Evolutionary conservation across 208 protist genomes (phyloP), one percentile per base, ranked within the genome.

Genomic region (Vickermania spadyakhi): DNA sequence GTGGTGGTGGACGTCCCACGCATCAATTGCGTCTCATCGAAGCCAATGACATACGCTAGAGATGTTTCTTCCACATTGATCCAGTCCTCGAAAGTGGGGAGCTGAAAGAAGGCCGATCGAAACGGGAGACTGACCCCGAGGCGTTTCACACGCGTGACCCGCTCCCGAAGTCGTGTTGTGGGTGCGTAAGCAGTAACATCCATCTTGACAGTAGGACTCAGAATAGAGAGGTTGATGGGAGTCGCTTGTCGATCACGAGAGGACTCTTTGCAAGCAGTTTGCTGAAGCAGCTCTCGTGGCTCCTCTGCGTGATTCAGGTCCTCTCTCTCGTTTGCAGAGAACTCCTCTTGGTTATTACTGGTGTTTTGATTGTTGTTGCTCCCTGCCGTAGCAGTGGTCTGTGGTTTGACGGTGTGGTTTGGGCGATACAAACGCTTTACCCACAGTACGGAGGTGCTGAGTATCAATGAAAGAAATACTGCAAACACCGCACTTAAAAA

Each of bases 351-450:
- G 60, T 28, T n/a, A 51, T 59, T 1, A 21, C 7, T 21, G 60
- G 52, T 11, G 36, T 28, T 18, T 21, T 45, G 1, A 50, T 18
- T 4, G 56, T 31, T 0, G 54, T 2, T 28, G 2, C 42, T 55
- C 4, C 36, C 51, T 11, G 13, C 7, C 5, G 5, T 55, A 23
- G 7, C 21, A 11, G 11, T 45, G 21, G 62, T 53, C 2, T 58
- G 49, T 2, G 79, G 71, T 31, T 79, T 65, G 31, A 81, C 29
- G 18, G 83, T 91, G 73, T 93, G 86, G 58, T 91, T 93, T 1
- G 79, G 57, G 2, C 86, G 60, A 68, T 87, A 93, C 42, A 91
- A 73, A 1, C 82, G 77, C 58, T 87, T 86, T 25, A 91, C 45
- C 81, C 83, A 91, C 54, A 91, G 59, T 21, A 75, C 64, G 18